phyloP scores from a whole-genome alignment of 495 filamentous ascomycete genomes.

The Aspergillus saccharolyticus region DNA sequence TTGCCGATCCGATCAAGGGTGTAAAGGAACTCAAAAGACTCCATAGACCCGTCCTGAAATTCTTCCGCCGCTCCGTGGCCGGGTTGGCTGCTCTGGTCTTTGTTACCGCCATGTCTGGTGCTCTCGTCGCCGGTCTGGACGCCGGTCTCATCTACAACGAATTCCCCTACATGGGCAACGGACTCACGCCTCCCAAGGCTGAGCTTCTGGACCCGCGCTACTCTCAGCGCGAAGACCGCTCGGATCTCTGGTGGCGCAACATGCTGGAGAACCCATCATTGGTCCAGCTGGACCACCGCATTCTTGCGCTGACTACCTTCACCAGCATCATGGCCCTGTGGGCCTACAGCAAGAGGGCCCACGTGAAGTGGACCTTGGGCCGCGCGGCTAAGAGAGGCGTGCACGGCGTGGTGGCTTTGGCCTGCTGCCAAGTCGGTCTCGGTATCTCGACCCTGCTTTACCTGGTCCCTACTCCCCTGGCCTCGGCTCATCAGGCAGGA shows the following conservation, averaged over 20 bases:
- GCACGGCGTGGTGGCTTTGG: slow-evolving; percentile 76
- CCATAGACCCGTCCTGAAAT: slow-evolving; percentile 57
- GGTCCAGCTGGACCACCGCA: slow-evolving; percentile 93
- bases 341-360: slow-evolving; percentile 65
- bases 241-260: slow-evolving; percentile 92
- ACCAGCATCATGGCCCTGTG: slow-evolving; percentile 70
- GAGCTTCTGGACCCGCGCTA: slow-evolving; percentile 87
- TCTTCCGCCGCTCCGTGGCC: slow-evolving; percentile 68
- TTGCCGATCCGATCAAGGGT: slow-evolving; percentile 56
- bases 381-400: slow-evolving; percentile 62
- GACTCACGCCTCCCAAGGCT: slow-evolving; percentile 68
- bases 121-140: slow-evolving; percentile 88
- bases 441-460: slow-evolving; percentile 90
- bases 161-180: slow-evolving; percentile 89
- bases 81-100: slow-evolving; percentile 76
- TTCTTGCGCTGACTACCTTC: slow-evolving; percentile 85
- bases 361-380: slow-evolving; percentile 60
- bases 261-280: slow-evolving; percentile 92
- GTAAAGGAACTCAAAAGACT: slow-evolving; percentile 53
- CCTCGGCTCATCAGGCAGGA: slow-evolving; percentile 91
- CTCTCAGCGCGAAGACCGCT: slow-evolving; percentile 65
- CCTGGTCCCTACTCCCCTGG: slow-evolving; percentile 81
- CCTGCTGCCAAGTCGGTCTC: slow-evolving; percentile 72
- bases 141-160: slow-evolving; percentile 98
- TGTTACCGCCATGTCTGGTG: slow-evolving; percentile 86